These are phyloP conservation scores for Pelargonium australe DNA, from an alignment of 441 rosid species.

Conservation along the genomic window DNA sequence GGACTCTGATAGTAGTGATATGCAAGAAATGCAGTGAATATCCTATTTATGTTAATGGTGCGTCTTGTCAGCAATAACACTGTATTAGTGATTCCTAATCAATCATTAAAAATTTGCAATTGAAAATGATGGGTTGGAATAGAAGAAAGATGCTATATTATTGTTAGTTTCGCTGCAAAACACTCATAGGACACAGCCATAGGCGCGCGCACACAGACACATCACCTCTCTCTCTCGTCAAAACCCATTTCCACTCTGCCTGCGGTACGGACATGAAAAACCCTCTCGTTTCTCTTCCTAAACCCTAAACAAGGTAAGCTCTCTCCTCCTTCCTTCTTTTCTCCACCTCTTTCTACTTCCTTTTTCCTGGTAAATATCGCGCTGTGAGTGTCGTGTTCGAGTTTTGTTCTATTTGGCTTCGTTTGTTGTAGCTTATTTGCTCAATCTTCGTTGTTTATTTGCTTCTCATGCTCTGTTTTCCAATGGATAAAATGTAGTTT, in stretches of 20 bases:
- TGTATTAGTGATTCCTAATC: too few species aligned
- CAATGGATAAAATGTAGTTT: not conserved
- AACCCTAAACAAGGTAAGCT: not conserved
- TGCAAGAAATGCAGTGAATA: too few species aligned
- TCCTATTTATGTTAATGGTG: too few species aligned
- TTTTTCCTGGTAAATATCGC: not conserved
- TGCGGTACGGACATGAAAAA: not conserved
- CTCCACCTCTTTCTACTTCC: not conserved
- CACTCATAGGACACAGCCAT: too few species aligned
- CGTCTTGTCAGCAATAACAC: too few species aligned
- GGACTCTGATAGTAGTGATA: too few species aligned
- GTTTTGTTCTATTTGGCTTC: not conserved
- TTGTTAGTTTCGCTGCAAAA: too few species aligned
- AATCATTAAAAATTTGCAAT: too few species aligned
- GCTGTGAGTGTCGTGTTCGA: not conserved
- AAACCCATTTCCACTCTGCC: not conserved
- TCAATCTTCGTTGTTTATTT: not conserved
- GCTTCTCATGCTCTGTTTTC: not conserved
- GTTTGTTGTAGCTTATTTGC: not conserved
- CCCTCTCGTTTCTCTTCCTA: not conserved
- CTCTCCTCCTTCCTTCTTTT: not conserved
- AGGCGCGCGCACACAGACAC: constrained; percentile 6
- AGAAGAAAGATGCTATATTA: too few species aligned
- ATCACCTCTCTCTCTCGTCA: not conserved
- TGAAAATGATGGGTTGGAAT: too few species aligned